Percentiles rank a stretch among this genome's conserved stretches.
phyloP scores from a whole-genome alignment of 2,329 filamentous ascomycete genomes.

The Curvularia sp. region DNA sequence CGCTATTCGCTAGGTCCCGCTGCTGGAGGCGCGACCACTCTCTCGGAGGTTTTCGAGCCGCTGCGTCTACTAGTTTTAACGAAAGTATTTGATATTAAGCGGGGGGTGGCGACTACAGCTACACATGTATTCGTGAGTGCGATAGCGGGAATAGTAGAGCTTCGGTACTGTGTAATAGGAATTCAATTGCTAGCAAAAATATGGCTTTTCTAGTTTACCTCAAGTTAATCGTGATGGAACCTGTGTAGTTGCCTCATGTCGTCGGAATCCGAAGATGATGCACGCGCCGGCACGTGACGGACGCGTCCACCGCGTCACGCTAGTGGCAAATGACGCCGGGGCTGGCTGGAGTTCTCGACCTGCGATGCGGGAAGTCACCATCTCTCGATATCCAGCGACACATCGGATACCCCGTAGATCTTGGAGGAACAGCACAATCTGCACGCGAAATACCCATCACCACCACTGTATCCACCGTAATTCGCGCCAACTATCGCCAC shows the following conservation, averaged over 20 bases:
- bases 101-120: no score
- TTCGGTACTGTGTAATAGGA: no score
- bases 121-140: no score
- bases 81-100: no score
- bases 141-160: no score
- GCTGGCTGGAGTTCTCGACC: neutral
- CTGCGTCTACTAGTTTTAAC: neutral
- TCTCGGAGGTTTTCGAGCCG: neutral
- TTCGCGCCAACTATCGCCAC: neutral
- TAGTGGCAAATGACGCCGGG: conserved; percentile 22
- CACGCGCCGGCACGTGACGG: conserved; percentile 24
- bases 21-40: neutral
- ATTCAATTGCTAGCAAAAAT: no score
- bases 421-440: neutral
- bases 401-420: conserved; percentile 11
- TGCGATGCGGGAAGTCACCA: neutral
- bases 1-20: neutral
- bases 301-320: conserved; percentile 23
- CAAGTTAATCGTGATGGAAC: no score
- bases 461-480: conserved; percentile 11
- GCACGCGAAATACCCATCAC: neutral
- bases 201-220: no score
- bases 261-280: neutral
- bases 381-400: conserved; percentile 17
- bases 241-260: no score